Evolutionary conservation across 1,139 yeast species (phyloP), one percentile per base, ranked within the genome.

Genomic region (Zhuliangozyma blackwelliae): DNA sequence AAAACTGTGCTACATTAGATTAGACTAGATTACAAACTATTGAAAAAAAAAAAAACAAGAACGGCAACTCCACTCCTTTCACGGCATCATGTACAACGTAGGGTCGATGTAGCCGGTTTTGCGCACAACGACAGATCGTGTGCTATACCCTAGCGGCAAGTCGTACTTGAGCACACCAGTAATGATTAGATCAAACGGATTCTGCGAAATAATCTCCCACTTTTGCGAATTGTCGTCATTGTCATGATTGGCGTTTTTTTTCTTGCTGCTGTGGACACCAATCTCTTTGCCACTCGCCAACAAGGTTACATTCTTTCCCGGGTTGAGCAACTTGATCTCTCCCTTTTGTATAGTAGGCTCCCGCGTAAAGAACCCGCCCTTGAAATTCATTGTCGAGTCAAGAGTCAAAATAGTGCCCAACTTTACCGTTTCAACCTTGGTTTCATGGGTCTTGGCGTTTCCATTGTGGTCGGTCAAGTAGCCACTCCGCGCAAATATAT

Each of bases 181-280:
- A 2, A 90, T 70, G 22, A 89, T 84, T 49, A 90, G 65, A 44
- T 89, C 96, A 58, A 90, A 90, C 10, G 96, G 96, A 52, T 87
- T 79, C 45, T 79, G 77, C 20, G 85, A 79, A 13, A 92, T 78
- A 16, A 72, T 66, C 38, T 77, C 76, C 98, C 98, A 90, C 53
- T 79, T 78, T 52, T 64, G 69, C 40, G 72, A 72, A 42, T 72
- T 70, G 45, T 70, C 75, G 7, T 25, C 27, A 6, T 6, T 10
- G 7, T 9, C 27, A 5, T 23, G 26, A 20, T 43, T 41, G 20
- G 50, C 48, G 28, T 22, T 27, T 9, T 39, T 28, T 12, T 47
- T 51, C 26, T 23, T 23, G 9, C 26, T 10, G n/a, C 10, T 23
- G 16, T 4, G 3, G 16, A 4, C 4, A 4, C 4, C 16, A 6